Evolutionary conservation across 2,329 filamentous ascomycete genomes (phyloP).

Genomic region (Fusarium sp.): DNA sequence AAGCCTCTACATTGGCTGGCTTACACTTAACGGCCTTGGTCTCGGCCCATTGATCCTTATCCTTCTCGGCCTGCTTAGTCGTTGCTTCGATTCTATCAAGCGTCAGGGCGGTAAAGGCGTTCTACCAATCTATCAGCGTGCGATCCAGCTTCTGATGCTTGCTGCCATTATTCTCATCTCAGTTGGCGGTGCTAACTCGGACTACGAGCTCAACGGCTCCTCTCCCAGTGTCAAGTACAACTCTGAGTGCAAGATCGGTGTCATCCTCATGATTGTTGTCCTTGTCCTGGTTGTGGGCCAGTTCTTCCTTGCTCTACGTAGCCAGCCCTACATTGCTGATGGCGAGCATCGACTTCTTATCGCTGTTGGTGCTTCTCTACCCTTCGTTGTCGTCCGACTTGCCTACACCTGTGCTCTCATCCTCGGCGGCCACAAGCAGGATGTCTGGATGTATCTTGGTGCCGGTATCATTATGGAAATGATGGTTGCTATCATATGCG

Average conservation of each 20-base stretch:
- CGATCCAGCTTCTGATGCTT: slow-evolving; percentile 57
- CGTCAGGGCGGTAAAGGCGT: slow-evolving; percentile 49
- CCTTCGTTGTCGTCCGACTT: slow-evolving; percentile 51
- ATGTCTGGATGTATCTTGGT: slow-evolving; percentile 49
- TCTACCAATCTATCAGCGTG: slow-evolving; percentile 47
- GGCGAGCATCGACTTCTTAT: slow-evolving; percentile 68
- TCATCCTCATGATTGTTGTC: slow-evolving; percentile 50
- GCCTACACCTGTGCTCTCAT: slow-evolving; percentile 48
- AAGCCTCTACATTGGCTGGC: slow-evolving; percentile 50
- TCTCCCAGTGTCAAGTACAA: slow-evolving; percentile 45
- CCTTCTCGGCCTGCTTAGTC: slow-evolving; percentile 49
- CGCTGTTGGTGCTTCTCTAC: slow-evolving; percentile 50
- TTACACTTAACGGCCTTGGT: slow-evolving; percentile 49
- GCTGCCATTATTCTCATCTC: slow-evolving; percentile 53
- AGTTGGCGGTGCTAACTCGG: slow-evolving; percentile 48
- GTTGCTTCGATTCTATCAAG: slow-evolving; percentile 61
- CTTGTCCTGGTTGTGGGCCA: slow-evolving; percentile 56
- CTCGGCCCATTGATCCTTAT: slow-evolving; percentile 62
- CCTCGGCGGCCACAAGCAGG: slow-evolving; percentile 43
- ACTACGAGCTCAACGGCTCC: slow-evolving; percentile 37
- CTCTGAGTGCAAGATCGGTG: slow-evolving; percentile 44
- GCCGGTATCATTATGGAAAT: slow-evolving; percentile 52
- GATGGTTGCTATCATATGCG: slow-evolving; percentile 47
- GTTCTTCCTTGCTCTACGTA: slow-evolving; percentile 54
- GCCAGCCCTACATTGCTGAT: slow-evolving; percentile 55